Evolutionary conservation across 1,284 basidiomycete species (phyloP), one percentile per base, ranked within the genome.

Genomic region (Mycena citricolor): DNA sequence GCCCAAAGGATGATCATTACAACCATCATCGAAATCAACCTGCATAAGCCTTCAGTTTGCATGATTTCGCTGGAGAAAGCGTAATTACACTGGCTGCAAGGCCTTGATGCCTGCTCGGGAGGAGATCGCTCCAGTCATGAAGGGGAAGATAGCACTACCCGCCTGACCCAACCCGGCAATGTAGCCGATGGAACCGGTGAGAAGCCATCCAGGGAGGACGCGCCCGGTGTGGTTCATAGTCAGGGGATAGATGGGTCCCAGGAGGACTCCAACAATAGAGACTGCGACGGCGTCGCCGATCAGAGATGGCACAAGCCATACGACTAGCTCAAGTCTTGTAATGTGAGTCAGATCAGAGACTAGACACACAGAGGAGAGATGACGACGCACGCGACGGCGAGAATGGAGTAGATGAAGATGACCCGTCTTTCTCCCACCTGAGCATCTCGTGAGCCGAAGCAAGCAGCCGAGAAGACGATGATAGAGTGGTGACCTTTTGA

Each of bases 111-210:
- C 80, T 46, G 73, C 74, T 52, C 68, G 76, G 8, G 65, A 63
- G 5, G 79, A 71, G 29, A 83, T 64, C 1, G 74, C 68, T 8
- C 81, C 80, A 0, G 80, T 81, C 42, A 81, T 62, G 57, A 86
- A 85, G 1, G 85, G 83, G 33, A 88, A 61, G 5, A 83, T 61
- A 0, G 84, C 83, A 34, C 75, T 77, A 8, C 84, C 84, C 2
- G 81, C 75, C 54, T 81, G 79, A 0, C 85, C 84, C 35, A 86
- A 66, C 12, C 77, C 77, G 2, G 77, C 72, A 26, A 83, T 80
- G 77, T 80, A 82, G 1, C 84, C 83, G 24, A 86, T 79, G n/a
- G 77, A 73, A 6, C 69, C 81, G 0, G 76, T 77, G 39, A 85
- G 71, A 8, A 86, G 66, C 69, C 78, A 80, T 6, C 67, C 68